Base-by-base conservation (phyloP, 352 stramenopile species). In the Phytophthora parvispora region DNA sequence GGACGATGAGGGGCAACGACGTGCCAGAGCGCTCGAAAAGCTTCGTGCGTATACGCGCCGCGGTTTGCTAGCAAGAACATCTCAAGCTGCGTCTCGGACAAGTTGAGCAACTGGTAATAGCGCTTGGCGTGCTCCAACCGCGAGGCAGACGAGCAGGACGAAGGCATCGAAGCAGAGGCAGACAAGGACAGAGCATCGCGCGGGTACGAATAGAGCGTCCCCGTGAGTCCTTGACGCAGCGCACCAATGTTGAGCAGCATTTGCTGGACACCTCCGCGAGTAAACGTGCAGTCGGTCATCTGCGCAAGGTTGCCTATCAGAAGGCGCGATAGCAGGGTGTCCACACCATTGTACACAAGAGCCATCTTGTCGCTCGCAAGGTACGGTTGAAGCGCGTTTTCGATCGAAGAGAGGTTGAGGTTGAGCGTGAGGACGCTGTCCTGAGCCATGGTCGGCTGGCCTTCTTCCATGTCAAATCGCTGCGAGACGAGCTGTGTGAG, bases 111-210 rank as follows among this genome's bases (percentile, higher is more conserved):
- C 60, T 94, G 83, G 53, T 86, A 95, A 58, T 91, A 94, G 13
- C 87, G 69, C 67, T 94, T 96, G 27, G 87, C 87, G 60, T 90
- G 82, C 59, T 95, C 81, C 67, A 96, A 91, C 43, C 90, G 76
- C 25, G 76, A 87, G 13, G 61, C 66, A 18, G 65, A 78, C 10
- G 61, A 81, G 42, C 63, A 77, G 22, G 63, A 72, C 47, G 67
- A 77, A 38, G 60, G 27, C 32, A 60, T 67, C 9, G 56, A 72
- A 22, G 54, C 38, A 2, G 66, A 64, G 2, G 57, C 70, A 18
- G 60, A 67, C 25, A 77, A 59, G 16, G 60, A 62, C n/a, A 47
- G 51, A 7, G 77, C 79, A n/a, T 78, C 75, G 51, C 77, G 86
- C 36, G 86, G 84, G 53, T 93, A 93, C 60, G 84, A 91, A 58